Percentiles rank a stretch among this genome's conserved stretches.
Conservation (phyloP, 2,329 filamentous ascomycete species). For the Ceratocystis smalleyi region DNA sequence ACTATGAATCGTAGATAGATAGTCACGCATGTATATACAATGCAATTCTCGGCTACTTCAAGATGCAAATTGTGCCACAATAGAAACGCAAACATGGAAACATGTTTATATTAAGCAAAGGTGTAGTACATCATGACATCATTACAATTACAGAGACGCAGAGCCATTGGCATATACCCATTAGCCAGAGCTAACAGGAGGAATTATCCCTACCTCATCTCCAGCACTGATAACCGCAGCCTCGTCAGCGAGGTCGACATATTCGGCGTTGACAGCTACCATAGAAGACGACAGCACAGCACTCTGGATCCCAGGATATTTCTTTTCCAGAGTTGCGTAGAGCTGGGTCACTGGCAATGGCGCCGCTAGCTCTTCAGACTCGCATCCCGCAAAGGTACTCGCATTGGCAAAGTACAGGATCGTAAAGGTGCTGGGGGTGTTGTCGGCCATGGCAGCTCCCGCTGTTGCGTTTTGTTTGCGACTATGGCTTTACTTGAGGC, state of each 20-base stretch:
- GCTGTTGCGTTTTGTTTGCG: neutral
- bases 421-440: constrained; percentile 36
- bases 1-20: neutral
- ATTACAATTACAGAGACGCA: neutral
- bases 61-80: neutral
- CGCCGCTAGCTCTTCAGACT: constrained; percentile 49
- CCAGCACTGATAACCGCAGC: constrained; percentile 46
- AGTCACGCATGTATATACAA: too few relatives aligned
- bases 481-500: neutral
- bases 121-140: neutral
- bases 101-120: neutral
- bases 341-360: constrained; percentile 48
- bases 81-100: neutral
- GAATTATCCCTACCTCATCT: constrained; percentile 77
- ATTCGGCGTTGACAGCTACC: constrained; percentile 66
- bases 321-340: constrained; percentile 51
- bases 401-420: constrained; percentile 72
- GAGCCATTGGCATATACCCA: neutral
- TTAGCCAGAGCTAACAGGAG: constrained; percentile 72
- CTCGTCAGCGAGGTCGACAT: constrained; percentile 50
- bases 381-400: constrained; percentile 52
- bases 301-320: constrained; percentile 51
- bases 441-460: neutral
- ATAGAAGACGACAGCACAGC: constrained; percentile 58
- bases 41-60: neutral